Evolutionary conservation across 352 stramenopile species (phyloP).

Genomic region (Globisporangium cystogenes): DNA sequence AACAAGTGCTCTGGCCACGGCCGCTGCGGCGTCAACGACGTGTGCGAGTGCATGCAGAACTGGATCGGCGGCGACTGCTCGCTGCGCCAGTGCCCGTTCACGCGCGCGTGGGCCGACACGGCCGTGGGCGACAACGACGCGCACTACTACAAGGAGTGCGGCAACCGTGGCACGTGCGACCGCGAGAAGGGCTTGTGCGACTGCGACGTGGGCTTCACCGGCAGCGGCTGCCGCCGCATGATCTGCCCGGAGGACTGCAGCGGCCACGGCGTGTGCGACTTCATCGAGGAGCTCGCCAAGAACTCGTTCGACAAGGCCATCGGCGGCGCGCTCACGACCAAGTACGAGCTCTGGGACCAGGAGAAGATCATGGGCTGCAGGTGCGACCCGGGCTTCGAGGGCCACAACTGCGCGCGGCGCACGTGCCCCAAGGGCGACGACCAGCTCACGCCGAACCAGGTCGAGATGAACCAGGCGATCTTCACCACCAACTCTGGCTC

Average conservation of each 20-base stretch:
- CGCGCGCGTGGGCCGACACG: conserved; percentile 46
- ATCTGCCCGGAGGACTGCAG: conserved; percentile 36
- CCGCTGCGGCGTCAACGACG: conserved; percentile 65
- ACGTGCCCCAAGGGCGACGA: conserved; percentile 86
- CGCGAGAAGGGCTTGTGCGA: conserved; percentile 56
- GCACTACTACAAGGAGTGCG: conserved; percentile 73
- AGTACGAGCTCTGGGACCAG: conserved; percentile 66
- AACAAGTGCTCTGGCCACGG: conserved; percentile 91
- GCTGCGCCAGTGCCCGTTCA: conserved; percentile 30
- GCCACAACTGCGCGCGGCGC: conserved; percentile 51
- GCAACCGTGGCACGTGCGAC: conserved; percentile 69
- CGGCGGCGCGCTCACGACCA: conserved; percentile 13
- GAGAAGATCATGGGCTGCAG: conserved; percentile 69
- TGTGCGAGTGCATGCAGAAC: conserved; percentile 82
- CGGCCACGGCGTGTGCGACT: conserved; percentile 43
- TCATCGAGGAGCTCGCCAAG: conserved; percentile 43
- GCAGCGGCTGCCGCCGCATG: conserved; percentile 53
- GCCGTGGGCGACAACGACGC: conserved; percentile 32
- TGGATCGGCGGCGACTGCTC: conserved; percentile 52
- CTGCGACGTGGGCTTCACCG: conserved; percentile 59
- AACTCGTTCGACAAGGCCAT: conserved; percentile 44
- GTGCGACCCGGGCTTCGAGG: conserved; percentile 46
- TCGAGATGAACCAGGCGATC: conserved; percentile 54
- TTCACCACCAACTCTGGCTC: not conserved
- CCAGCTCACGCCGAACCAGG: conserved; percentile 44